Evolutionary conservation across 2,329 filamentous ascomycete genomes (phyloP).

Genomic region (Paecilomyces fulvus): DNA sequence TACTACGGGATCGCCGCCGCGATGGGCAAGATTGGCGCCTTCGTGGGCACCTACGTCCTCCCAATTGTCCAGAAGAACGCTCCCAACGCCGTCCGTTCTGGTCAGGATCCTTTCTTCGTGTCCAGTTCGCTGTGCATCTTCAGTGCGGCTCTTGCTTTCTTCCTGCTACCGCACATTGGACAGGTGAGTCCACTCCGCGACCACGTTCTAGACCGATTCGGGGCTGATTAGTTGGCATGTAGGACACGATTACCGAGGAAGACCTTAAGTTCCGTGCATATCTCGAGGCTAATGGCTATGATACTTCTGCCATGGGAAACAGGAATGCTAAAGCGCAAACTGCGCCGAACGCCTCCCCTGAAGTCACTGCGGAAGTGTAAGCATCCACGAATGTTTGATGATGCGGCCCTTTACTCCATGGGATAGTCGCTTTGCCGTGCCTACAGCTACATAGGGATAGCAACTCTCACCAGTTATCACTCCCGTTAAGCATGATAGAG

Average conservation of each 20-base stretch:
- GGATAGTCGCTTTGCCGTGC: neutral
- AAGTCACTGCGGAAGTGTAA: neutral
- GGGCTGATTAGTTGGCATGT: slow-evolving; percentile 12
- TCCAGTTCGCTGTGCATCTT: slow-evolving; percentile 68
- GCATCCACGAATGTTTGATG: neutral
- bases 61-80: slow-evolving; percentile 57
- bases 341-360: neutral
- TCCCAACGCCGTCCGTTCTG: slow-evolving; percentile 48
- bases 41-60: slow-evolving; percentile 78
- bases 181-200: slow-evolving; percentile 28
- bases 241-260: slow-evolving; percentile 76
- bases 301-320: slow-evolving; percentile 52
- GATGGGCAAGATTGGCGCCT: slow-evolving; percentile 51
- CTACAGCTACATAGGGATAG: neutral
- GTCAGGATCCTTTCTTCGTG: slow-evolving; percentile 89
- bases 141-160: slow-evolving; percentile 56
- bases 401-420: neutral
- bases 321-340: slow-evolving; percentile 6
- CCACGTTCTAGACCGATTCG: neutral
- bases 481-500: neutral
- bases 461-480: neutral
- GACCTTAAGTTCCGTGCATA: slow-evolving; percentile 68
- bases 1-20: slow-evolving; percentile 50
- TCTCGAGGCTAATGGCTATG: slow-evolving; percentile 66
- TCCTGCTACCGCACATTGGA: slow-evolving; percentile 66